Base-by-base conservation (phyloP, 192 early-diverging fungal species). In the Mortierella claussenii region DNA sequence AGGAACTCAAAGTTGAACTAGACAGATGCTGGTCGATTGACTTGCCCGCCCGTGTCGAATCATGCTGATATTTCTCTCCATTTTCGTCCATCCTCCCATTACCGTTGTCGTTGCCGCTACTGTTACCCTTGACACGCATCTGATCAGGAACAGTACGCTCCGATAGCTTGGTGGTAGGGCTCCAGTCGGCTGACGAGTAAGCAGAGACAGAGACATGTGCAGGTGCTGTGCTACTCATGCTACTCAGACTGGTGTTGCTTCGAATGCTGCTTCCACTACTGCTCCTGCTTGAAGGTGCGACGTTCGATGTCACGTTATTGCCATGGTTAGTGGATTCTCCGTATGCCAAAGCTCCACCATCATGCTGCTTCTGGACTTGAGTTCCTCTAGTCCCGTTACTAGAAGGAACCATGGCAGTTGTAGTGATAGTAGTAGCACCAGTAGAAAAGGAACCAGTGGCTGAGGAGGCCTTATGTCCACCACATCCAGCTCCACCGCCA, bases 401-500 rank as follows among this genome's bases (percentile, higher is more conserved):
- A n/a, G n/a, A n/a, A n/a, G n/a, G n/a, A n/a, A n/a, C n/a, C 8
- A 21, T 21, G 37, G 50, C 42, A 11, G n/a, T 33, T 10, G 51
- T 36, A 44, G 52, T 7, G 23, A 24, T 26, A 30, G 49, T 17
- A 17, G 48, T 34, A 28, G 13, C 31, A 1, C 51, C 62, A 55
- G 20, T 78, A 63, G 52, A 7, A 30, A 42, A 4, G 8, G 24
- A 23, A 43, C 33, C 26, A 17, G 48, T 34, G 15, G 13, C 31
- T 1, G 62, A 50, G 51, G 20, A 75, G 61, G 52, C 82, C 65
- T 33, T 83, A 66, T 85, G 80, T 74, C 84, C 42, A 81, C 86
- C 42, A 81, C 86, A 46, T 78, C 87, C 85, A 60, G 82, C 66
- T 60, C 76, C 76, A 17, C 67, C 66, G 12, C 68, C 76, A 23